Percentiles rank a stretch among this genome's conserved stretches.
These are phyloP conservation scores for Cordyceps cicadae DNA, from an alignment of 2,329 filamentous ascomycete species.

Conservation along the genomic window DNA sequence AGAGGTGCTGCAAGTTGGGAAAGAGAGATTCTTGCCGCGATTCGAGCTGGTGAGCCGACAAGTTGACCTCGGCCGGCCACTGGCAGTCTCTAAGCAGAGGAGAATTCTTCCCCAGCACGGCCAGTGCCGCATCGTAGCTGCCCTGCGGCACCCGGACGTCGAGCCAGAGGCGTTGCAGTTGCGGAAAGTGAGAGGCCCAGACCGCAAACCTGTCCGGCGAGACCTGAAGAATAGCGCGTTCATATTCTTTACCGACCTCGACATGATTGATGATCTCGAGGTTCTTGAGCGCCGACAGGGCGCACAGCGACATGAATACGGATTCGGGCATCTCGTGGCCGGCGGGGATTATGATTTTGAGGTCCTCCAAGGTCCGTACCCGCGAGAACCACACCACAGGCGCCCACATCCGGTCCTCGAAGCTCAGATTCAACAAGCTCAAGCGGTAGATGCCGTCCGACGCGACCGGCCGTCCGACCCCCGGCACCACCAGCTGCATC, in stretches of 20 bases:
- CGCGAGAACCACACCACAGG: too few species aligned
- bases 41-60: not conserved
- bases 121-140: not conserved
- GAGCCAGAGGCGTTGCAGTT: not conserved
- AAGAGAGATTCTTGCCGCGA: not conserved
- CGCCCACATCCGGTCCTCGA: too few species aligned
- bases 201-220: not conserved
- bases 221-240: not conserved
- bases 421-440: too few species aligned
- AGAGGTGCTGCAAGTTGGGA: not conserved
- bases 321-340: too few species aligned
- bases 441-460: too few species aligned
- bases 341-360: too few species aligned
- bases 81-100: not conserved
- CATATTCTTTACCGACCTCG: not conserved
- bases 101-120: not conserved
- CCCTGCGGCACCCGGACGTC: not conserved
- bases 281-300: too few species aligned
- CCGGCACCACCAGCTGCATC: too few species aligned
- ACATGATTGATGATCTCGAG: too few species aligned
- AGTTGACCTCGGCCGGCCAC: not conserved
- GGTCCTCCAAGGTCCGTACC: too few species aligned
- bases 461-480: too few species aligned
- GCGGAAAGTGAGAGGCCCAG: not conserved
- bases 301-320: too few species aligned